phyloP scores from a whole-genome alignment of 495 filamentous ascomycete species.

The Halenospora varia region DNA sequence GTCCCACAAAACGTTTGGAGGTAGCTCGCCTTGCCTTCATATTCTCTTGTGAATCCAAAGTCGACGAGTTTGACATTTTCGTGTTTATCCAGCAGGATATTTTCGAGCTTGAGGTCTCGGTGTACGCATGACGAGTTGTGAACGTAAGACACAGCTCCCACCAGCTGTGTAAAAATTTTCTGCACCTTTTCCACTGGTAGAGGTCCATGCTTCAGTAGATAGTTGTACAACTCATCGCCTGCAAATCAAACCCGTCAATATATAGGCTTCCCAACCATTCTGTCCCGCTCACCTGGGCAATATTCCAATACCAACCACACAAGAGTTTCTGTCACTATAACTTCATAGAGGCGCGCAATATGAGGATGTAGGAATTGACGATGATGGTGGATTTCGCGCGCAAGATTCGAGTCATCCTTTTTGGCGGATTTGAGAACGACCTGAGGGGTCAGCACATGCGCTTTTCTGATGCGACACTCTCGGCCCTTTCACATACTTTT shows the following conservation, averaged over 20 bases:
- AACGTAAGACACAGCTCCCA: slow-evolving; percentile 93
- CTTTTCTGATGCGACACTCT: background rate
- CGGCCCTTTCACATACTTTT: slow-evolving; percentile 58
- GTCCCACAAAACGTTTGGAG: slow-evolving; percentile 97
- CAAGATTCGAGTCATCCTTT: slow-evolving; percentile 92
- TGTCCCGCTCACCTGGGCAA: slow-evolving; percentile 69
- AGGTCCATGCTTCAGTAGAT: slow-evolving; percentile 81
- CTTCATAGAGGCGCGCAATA: slow-evolving; percentile 94
- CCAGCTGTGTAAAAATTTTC: slow-evolving; percentile 92
- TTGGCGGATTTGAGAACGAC: slow-evolving; percentile 97
- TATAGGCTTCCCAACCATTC: slow-evolving; percentile 19
- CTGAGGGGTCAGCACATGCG: slow-evolving; percentile 37
- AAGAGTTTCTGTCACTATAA: slow-evolving; percentile 89
- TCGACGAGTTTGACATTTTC: slow-evolving; percentile 99
- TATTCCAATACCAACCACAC: slow-evolving; percentile 98
- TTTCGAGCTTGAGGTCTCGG: slow-evolving; percentile 94
- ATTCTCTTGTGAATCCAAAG: slow-evolving; percentile 96
- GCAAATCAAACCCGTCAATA: slow-evolving; percentile 7
- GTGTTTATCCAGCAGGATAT: slow-evolving; percentile 93
- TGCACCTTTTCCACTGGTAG: slow-evolving; percentile 86
- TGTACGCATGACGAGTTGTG: slow-evolving; percentile 95
- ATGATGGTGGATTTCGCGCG: slow-evolving; percentile 96
- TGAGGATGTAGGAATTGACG: slow-evolving; percentile 97
- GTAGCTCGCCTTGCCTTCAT: slow-evolving; percentile 92
- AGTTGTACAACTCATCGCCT: slow-evolving; percentile 98